Evolutionary conservation across 2,329 filamentous ascomycete genomes (phyloP).

Genomic region (Xylaria sp.): DNA sequence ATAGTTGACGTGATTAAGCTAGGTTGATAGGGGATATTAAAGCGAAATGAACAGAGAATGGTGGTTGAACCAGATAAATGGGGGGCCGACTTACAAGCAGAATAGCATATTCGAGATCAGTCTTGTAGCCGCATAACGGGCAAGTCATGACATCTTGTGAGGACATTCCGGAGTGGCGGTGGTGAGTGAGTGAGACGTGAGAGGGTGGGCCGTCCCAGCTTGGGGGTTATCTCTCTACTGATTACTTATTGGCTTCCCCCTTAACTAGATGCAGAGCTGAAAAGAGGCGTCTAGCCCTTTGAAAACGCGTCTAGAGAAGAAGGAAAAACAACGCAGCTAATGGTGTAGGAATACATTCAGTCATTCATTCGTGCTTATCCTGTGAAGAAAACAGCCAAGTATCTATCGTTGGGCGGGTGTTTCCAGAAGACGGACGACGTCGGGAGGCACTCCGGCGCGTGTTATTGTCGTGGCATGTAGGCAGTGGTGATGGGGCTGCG

Average conservation of each 20-base stretch:
- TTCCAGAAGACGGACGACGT: constrained; percentile 4
- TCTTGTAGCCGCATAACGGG: constrained; percentile 55
- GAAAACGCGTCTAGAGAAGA: neutral
- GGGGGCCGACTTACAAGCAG: constrained; percentile 48
- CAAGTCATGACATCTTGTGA: constrained; percentile 44
- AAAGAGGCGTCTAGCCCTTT: neutral
- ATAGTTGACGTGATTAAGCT: neutral
- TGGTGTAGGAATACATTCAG: neutral
- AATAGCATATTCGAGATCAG: constrained; percentile 52
- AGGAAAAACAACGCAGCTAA: neutral
- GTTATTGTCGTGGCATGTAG: constrained; percentile 23
- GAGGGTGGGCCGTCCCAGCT: neutral
- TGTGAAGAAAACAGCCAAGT: neutral
- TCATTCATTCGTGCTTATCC: neutral
- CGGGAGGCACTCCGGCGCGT: constrained; percentile 4
- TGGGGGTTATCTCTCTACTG: neutral
- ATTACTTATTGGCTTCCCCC: constrained; percentile 2
- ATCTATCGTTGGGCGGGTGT: neutral
- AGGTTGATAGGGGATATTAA: neutral
- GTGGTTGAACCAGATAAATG: neutral
- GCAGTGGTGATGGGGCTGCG: constrained; percentile 5
- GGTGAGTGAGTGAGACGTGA: neutral
- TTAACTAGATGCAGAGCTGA: neutral
- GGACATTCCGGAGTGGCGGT: constrained; percentile 23
- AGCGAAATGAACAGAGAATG: neutral